Evolutionary conservation across 1,284 basidiomycete genomes (phyloP).

Genomic region (Leccinum cinnamomeum): DNA sequence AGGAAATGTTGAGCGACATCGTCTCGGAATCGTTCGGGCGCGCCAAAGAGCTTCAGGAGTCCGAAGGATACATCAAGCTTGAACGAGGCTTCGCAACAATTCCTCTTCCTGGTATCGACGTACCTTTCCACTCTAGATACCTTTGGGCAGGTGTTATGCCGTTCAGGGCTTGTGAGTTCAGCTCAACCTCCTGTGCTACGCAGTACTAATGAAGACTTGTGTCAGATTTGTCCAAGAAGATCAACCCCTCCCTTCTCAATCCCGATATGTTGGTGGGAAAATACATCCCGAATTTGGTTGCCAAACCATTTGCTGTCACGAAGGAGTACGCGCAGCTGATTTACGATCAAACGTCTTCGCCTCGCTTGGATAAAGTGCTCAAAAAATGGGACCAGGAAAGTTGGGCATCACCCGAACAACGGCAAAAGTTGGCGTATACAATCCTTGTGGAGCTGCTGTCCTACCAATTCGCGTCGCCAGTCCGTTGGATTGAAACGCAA

Average conservation of each 20-base stretch:
- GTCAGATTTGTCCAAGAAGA: slow-evolving; percentile 95
- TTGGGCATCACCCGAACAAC: too few species aligned
- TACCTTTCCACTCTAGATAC: slow-evolving; percentile 98
- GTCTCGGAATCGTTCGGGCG: slow-evolving; percentile 81
- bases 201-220: slow-evolving; percentile 22
- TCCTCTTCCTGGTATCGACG: slow-evolving; percentile 95
- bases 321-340: slow-evolving; percentile 93
- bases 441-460: too few species aligned
- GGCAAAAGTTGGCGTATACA: too few species aligned
- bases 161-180: slow-evolving; percentile 81
- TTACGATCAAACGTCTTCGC: slow-evolving; percentile 92
- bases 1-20: slow-evolving; percentile 90
- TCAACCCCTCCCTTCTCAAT: slow-evolving; percentile 87
- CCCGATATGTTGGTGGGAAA: slow-evolving; percentile 91
- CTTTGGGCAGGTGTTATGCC: slow-evolving; percentile 98
- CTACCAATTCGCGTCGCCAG: too few species aligned
- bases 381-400: slow-evolving; percentile 23
- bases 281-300: slow-evolving; percentile 97
- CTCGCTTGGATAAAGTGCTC: slow-evolving; percentile 90
- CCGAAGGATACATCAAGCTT: slow-evolving; percentile 89
- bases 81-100: slow-evolving; percentile 97
- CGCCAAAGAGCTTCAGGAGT: slow-evolving; percentile 78
- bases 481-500: too few species aligned
- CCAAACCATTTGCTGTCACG: slow-evolving; percentile 90
- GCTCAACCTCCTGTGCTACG: slow-evolving; percentile 9